Base-by-base conservation (phyloP, 2,329 filamentous ascomycete species). In the Diaporthe sp. region DNA sequence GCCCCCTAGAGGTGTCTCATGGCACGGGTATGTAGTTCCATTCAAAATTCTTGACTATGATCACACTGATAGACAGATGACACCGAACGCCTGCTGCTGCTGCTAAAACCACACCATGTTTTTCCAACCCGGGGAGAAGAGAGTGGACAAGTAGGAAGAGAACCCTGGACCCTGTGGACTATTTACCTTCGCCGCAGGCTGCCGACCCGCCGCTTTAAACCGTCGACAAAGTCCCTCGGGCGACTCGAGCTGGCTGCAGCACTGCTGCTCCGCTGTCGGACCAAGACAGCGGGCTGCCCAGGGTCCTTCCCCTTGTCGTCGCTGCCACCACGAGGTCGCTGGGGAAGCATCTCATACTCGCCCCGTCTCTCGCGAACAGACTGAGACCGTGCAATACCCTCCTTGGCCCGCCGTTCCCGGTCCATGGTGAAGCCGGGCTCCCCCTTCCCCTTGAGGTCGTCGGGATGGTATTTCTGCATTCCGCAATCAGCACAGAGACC, bases 361-460 rank as follows among this genome's bases (percentile, higher is more conserved):
- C 81, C 80, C 22, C 80, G 76, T 27, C 82, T 79, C 25, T 83
- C 80, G 17, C 78, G 77, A 58, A 77, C 59, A 12, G 68, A 58
- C 70, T 75, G 53, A 61, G 74, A 71, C 75, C 77, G 72, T 82
- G 81, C 51, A 79, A 78, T 66, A 69, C 32, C 78, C 79, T 89
- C 90, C 80, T 90, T 87, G 35, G 89, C 88, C 81, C 93, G 94
- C 30, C 92, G 83, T 1, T 90, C 89, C 76, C 90, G 90, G 78
- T 96, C 94, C 44, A 93, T 88, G 10, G 91, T 90, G 83, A 90
- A 97, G 2, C 90, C 91, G 3, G 94, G 93, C 80, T 96, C 94
- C 58, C 93, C 93, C 83, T 97, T 95, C 79, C 94, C 94, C 82
- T 96, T 96, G 76, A 94, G 88, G 79, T 97, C 94, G 58, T 93